A percentile compares a stretch with the other conserved stretches of the same genome.
These are phyloP conservation scores for Meyerozyma carpophila DNA, from an alignment of 1,139 yeast genomes.

Conservation along the genomic window DNA sequence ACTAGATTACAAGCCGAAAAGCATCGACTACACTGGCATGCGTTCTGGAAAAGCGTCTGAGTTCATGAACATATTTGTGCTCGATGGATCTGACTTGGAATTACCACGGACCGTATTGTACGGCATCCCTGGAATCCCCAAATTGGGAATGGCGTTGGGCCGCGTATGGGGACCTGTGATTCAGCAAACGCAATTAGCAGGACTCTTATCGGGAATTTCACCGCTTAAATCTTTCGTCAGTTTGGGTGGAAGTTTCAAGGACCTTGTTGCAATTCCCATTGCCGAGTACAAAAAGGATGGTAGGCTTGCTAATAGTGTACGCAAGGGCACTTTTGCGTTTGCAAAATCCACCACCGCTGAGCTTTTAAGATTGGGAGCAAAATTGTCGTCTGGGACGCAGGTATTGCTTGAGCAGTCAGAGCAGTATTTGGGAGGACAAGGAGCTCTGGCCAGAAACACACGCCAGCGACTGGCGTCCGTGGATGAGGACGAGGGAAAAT, in stretches of 20 bases:
- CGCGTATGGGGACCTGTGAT: slow-evolving; percentile 86
- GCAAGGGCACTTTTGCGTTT: slow-evolving; percentile 74
- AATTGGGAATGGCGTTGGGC: slow-evolving; percentile 50
- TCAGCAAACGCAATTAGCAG: slow-evolving; percentile 68
- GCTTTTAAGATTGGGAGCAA: slow-evolving; percentile 75
- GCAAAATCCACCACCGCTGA: slow-evolving; percentile 80
- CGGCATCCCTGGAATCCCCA: slow-evolving; percentile 73
- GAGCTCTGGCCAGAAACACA: slow-evolving; percentile 36
- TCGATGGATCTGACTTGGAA: slow-evolving; percentile 77
- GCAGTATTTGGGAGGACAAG: slow-evolving; percentile 65
- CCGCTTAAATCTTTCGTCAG: slow-evolving; percentile 75
- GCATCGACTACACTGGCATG: slow-evolving; percentile 75
- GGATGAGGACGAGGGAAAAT: background rate
- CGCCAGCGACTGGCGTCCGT: background rate
- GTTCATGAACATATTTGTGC: slow-evolving; percentile 77
- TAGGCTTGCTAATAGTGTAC: slow-evolving; percentile 61
- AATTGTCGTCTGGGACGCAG: slow-evolving; percentile 86
- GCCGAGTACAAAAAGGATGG: slow-evolving; percentile 74
- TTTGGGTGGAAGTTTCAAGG: slow-evolving; percentile 73
- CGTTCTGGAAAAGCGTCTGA: slow-evolving; percentile 84
- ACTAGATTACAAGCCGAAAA: slow-evolving; percentile 90
- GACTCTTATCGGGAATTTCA: slow-evolving; percentile 77
- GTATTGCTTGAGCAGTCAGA: slow-evolving; percentile 77
- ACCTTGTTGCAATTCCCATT: slow-evolving; percentile 68
- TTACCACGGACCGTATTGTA: slow-evolving; percentile 58